A percentile compares a stretch with the other conserved stretches of the same genome.
phyloP scores from a whole-genome alignment of 768 basidiomycete species.

The Kwoniella botswanensis region DNA sequence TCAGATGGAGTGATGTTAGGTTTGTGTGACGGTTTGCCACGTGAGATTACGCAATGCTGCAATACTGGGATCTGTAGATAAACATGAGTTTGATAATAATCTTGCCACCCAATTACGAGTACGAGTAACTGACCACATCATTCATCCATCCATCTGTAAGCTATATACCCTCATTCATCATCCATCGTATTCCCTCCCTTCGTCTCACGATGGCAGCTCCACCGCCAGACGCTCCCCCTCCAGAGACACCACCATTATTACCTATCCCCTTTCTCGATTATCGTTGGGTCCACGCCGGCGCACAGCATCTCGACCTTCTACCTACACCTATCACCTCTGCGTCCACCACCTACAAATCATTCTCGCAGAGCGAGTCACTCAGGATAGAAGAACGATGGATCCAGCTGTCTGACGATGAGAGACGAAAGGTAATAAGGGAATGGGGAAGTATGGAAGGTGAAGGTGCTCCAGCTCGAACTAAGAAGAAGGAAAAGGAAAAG shows the following conservation, averaged over 20 bases:
- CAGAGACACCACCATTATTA: conserved; percentile 30
- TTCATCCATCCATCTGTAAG: background rate
- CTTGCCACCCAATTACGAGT: too few species aligned
- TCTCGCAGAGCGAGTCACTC: conserved; percentile 43
- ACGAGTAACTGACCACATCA: too few species aligned
- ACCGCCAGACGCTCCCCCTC: conserved; percentile 17
- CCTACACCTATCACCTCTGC: conserved; percentile 52
- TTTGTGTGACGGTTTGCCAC: too few species aligned
- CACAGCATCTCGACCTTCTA: conserved; percentile 53
- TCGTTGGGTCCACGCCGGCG: conserved; percentile 56
- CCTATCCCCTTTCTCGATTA: conserved; percentile 40
- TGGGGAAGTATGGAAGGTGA: conserved; percentile 49
- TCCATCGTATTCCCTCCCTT: background rate
- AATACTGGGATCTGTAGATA: too few species aligned
- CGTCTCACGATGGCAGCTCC: conserved; percentile 13
- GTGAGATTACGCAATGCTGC: too few species aligned
- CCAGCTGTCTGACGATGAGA: conserved; percentile 31
- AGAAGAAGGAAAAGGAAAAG: conserved; percentile 33
- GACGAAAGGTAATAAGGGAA: conserved; percentile 26
- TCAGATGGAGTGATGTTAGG: too few species aligned
- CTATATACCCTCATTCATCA: background rate
- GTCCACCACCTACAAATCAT: conserved; percentile 53
- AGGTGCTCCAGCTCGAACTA: conserved; percentile 37
- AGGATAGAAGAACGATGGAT: conserved; percentile 50
- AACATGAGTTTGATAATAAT: too few species aligned